A percentile compares a stretch with the other conserved stretches of the same genome.
These are phyloP conservation scores for Ambrosia trifida DNA, from an alignment of 129 eudicot species.

Conservation along the genomic window DNA sequence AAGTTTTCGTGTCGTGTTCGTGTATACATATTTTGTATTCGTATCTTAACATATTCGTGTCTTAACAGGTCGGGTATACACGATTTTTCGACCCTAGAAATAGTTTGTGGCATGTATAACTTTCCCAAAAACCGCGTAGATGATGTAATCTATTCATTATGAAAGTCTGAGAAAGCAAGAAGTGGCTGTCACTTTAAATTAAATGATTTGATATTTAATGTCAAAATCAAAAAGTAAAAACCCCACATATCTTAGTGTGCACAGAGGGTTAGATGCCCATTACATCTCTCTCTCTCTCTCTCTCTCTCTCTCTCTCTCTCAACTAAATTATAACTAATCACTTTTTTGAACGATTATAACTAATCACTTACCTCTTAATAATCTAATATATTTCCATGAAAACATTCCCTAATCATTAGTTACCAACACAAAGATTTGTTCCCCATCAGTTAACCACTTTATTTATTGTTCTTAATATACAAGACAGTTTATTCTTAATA, in stretches of 20 bases:
- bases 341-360: too few species aligned
- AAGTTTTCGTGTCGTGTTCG: too few species aligned
- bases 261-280: constrained; percentile 41
- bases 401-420: constrained; percentile 42
- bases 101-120: too few species aligned
- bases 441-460: constrained; percentile 37
- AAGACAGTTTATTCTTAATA: constrained; percentile 14
- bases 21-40: too few species aligned
- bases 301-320: not conserved
- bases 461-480: constrained; percentile 28
- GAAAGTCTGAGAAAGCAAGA: constrained; percentile 22
- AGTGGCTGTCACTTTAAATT: constrained; percentile 29
- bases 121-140: not conserved
- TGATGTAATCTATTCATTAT: constrained; percentile 2
- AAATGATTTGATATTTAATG: constrained; percentile 38
- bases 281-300: constrained; percentile 21
- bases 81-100: too few species aligned
- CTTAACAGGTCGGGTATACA: too few species aligned
- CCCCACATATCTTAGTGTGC: constrained; percentile 37
- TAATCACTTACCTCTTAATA: not conserved
- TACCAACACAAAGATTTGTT: constrained; percentile 39
- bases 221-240: constrained; percentile 29
- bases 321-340: too few species aligned
- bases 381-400: constrained; percentile 10
- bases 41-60: too few species aligned